Base-by-base conservation (phyloP, 345 rosid genomes). In the Corymbia maculata region DNA sequence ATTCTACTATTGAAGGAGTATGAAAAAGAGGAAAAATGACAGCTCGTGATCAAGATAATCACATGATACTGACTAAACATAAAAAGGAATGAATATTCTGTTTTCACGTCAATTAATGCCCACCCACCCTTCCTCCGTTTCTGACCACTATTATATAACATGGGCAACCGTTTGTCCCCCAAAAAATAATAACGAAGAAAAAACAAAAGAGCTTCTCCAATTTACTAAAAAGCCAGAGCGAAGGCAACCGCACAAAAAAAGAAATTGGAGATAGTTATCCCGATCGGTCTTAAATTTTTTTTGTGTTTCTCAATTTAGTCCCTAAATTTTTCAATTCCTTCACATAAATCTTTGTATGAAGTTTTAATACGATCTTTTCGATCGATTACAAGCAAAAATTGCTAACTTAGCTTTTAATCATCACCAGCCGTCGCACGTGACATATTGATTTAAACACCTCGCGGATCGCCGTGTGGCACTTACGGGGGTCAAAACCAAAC, bases 341-440 rank as follows among this genome's bases (percentile, higher is more conserved):
- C 17, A 30, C 26, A 14, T 59, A 26, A 7, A 61, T 3, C 7
- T 61, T 59, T 8, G 3, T 10, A 66, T 21, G 9, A 66, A 66
- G 8, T 66, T 68, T 8, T 3, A 30, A 15, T 16, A 10, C 7
- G 21, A 2, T 68, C 22, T 3, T 68, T 32, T 30, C 11, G 1
- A 0, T 32, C 17, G 8, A 3, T 30, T 68, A 21, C 7, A 30
- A 11, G 4, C 10, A 0, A 10, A 24, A 9, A 17, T 17, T 0
- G 0, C 0, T 19, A 0, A 70, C 21, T 3, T 8, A 3, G 17
- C 5, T 22, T 70, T 24, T 9, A 17, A 16, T 70, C 47, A 70
- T 70, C 12, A 32, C 1, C 11, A 0, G 7, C 3, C 21, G 0
- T 32, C 44, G 2, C 30, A 68, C 11, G 1, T 1, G 2, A n/a